Conservation (phyloP, 768 basidiomycete genomes). For the Boletus reticuloceps region DNA sequence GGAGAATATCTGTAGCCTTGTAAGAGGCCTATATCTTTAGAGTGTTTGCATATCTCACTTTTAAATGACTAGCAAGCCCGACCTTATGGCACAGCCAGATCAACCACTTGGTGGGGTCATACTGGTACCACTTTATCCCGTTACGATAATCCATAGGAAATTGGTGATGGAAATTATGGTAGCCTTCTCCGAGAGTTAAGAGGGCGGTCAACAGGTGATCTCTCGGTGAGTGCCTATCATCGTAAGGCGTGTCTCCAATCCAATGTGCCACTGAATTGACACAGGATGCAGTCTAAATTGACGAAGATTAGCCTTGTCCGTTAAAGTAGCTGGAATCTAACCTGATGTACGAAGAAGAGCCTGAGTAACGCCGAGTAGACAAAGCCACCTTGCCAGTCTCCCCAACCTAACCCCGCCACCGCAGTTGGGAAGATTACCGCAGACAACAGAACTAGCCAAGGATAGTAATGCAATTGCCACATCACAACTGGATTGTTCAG, state of each 20-base stretch:
- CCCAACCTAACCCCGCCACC: conserved; percentile 3
- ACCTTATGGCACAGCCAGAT: neutral
- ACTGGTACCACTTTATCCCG: neutral
- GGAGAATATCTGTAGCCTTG: neutral
- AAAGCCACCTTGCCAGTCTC: conserved; percentile 4
- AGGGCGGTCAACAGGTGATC: conserved; percentile 1
- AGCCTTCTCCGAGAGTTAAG: conserved; percentile 1
- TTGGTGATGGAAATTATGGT: conserved; percentile 5
- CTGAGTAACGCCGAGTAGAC: conserved; percentile 1
- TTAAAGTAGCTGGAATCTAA: neutral
- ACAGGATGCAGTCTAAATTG: neutral
- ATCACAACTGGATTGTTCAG: neutral
- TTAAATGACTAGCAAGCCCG: conserved; percentile 2
- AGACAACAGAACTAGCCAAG: neutral
- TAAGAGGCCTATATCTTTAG: neutral
- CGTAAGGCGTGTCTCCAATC: conserved; percentile 1
- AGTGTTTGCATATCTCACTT: neutral
- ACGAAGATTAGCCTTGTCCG: neutral
- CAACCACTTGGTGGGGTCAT: conserved; percentile 1
- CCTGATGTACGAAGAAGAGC: conserved; percentile 1
- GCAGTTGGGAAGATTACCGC: neutral
- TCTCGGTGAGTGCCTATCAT: neutral
- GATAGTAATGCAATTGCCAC: conserved; percentile 2
- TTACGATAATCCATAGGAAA: conserved; percentile 1
- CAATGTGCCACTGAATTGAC: conserved; percentile 2